Percentiles rank a stretch among this genome's conserved stretches.
Conservation (phyloP, 192 early-diverging fungal genomes). For the Coemansia asiatica region DNA sequence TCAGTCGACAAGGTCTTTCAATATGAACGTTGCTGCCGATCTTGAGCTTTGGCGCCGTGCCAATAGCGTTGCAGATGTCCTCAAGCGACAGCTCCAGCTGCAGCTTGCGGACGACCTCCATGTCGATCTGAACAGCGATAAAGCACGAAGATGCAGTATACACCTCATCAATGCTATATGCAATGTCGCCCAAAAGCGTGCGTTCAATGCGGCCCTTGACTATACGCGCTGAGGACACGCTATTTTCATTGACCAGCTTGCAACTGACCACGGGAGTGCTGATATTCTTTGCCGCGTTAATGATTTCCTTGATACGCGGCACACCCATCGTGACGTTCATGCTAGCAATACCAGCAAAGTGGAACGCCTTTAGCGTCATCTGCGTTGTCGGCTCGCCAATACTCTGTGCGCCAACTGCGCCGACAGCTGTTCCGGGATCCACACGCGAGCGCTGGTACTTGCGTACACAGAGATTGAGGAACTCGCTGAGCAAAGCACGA, state of each 20-base stretch:
- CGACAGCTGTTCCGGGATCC: conserved; percentile 95
- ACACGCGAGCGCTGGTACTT: conserved; percentile 91
- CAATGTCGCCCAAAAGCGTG: conserved; percentile 86
- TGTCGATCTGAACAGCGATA: conserved; percentile 79
- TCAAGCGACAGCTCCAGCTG: conserved; percentile 86
- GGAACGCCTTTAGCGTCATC: conserved; percentile 99
- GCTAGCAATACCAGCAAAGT: conserved; percentile 98
- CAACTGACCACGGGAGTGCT: conserved; percentile 88
- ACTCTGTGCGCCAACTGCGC: conserved; percentile 93
- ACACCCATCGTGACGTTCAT: conserved; percentile 99
- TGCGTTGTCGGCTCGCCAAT: conserved; percentile 99
- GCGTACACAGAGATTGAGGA: conserved; percentile 72
- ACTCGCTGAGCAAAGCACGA: conserved; percentile 66
- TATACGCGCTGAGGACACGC: conserved; percentile 83
- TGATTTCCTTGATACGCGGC: conserved; percentile 99
- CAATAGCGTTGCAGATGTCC: conserved; percentile 77
- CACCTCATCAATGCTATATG: conserved; percentile 92
- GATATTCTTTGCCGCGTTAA: conserved; percentile 97
- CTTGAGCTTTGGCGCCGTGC: conserved; percentile 83
- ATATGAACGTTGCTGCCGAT: conserved; percentile 71
- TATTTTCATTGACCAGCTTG: conserved; percentile 64
- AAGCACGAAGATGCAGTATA: conserved; percentile 73
- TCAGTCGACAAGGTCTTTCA: conserved; percentile 62
- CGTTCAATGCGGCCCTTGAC: conserved; percentile 96
- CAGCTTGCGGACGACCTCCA: conserved; percentile 78